phyloP scores from a whole-genome alignment of 495 filamentous ascomycete species.

The Ramalina intermedia region DNA sequence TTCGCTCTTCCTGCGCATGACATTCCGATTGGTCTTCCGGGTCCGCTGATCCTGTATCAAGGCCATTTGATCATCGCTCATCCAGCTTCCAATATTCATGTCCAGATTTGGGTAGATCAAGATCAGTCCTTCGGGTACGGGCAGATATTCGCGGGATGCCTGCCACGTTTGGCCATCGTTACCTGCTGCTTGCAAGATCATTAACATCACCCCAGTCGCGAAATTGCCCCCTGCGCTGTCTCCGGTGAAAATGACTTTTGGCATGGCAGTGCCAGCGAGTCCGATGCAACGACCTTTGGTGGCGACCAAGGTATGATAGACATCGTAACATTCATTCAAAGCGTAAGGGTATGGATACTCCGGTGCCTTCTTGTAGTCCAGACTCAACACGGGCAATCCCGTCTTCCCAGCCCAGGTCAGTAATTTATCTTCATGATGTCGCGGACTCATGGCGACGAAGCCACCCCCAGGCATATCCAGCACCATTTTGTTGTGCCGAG shows the following conservation, averaged over 20 bases:
- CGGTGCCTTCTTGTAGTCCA: conserved; percentile 90
- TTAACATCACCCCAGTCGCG: conserved; percentile 65
- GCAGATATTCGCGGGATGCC: conserved; percentile 43
- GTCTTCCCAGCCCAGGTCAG: conserved; percentile 77
- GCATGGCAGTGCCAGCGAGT: conserved; percentile 53
- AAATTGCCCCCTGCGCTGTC: conserved; percentile 91
- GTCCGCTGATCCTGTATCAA: conserved; percentile 73
- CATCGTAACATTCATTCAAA: conserved; percentile 91
- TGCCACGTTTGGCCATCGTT: conserved; percentile 40
- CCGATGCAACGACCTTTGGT: conserved; percentile 71
- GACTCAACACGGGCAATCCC: conserved; percentile 69
- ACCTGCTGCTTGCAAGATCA: conserved; percentile 65
- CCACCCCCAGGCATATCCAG: conserved; percentile 89
- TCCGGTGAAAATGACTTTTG: conserved; percentile 68
- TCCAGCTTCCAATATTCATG: conserved; percentile 98
- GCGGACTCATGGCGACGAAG: conserved; percentile 87
- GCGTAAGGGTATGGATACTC: conserved; percentile 93
- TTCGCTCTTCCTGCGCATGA: conserved; percentile 65
- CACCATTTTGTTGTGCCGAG: conserved; percentile 65
- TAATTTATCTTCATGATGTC: conserved; percentile 83
- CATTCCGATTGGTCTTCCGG: conserved; percentile 58
- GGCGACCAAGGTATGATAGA: conserved; percentile 66
- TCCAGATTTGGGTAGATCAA: conserved; percentile 83
- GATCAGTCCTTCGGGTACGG: conserved; percentile 66
- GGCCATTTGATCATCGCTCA: conserved; percentile 95